Evolutionary conservation across 2,329 filamentous ascomycete species (phyloP), one percentile per base, ranked within the genome.

Genomic region (Rhexocercosporidium sp.): DNA sequence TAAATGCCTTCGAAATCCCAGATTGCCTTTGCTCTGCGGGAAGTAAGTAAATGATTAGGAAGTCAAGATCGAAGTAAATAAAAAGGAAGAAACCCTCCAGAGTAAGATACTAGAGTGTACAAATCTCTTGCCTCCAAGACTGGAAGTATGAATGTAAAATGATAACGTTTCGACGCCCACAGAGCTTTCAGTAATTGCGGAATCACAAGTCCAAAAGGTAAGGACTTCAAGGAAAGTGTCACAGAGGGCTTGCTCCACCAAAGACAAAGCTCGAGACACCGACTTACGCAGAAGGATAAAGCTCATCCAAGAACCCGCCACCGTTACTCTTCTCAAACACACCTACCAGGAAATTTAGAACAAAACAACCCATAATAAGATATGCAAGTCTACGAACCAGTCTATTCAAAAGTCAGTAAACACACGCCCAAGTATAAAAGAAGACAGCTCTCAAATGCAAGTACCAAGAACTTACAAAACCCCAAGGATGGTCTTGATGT

Each of bases 291-390:
- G 92, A 87, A 0, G 93, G 94, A 74, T 96, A 97, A 31, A 93
- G 84, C 76, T 96, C 92, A 71, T 97, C 93, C 14, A 97, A 80
- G 72, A 97, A 97, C 0, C 94, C 94, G 9, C 94, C 94, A 6
- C 94, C 94, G 74, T 97, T 97, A 18, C 89, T 81, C 71, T 88
- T 90, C 63, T 90, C 84, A 75, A 97, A 97, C 11, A 77, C 72
- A 57, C 75, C 75, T 74, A 18, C n/a, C 34, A 54, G 18, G 44
- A 27, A 29, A 2, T 16, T 59, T 39, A 39, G 29, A n/a, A 22
- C n/a, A 11, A 7, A 4, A 51, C 1, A 47, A 20, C 8, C 20
- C 31, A 41, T 2, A 46, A 25, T 27, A 3, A 53, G 1, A 5
- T 20, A 7, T 8, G 11, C 3, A 54, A 20, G 16, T 34, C 49